phyloP scores from a whole-genome alignment of 805 yeast genomes.

The Metschnikowia kofuensis region DNA sequence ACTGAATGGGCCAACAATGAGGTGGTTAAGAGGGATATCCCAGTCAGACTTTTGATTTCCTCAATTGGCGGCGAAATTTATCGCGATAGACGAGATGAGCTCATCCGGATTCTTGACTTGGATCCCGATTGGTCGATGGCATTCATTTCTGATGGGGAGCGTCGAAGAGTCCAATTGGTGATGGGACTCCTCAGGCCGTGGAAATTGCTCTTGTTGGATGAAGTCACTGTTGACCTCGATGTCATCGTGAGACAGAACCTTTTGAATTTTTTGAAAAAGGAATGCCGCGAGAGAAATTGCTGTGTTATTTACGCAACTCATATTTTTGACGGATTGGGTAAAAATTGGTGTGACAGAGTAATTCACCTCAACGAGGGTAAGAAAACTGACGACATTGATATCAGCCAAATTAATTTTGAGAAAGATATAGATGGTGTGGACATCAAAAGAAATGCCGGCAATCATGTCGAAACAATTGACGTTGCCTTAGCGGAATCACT shows the following conservation, averaged over 20 bases:
- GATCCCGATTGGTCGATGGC: slow-evolving; percentile 92
- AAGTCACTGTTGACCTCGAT: slow-evolving; percentile 94
- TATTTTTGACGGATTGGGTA: slow-evolving; percentile 89
- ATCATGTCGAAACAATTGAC: slow-evolving; percentile 27
- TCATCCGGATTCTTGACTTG: slow-evolving; percentile 77
- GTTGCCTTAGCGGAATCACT: slow-evolving; percentile 50
- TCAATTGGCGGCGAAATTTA: slow-evolving; percentile 71
- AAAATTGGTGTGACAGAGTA: slow-evolving; percentile 79
- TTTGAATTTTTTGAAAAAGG: slow-evolving; percentile 66
- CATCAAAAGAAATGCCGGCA: slow-evolving; percentile 14
- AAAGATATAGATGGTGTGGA: slow-evolving; percentile 30
- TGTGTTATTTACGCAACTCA: slow-evolving; percentile 93
- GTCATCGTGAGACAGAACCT: slow-evolving; percentile 82
- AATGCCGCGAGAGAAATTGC: slow-evolving; percentile 66
- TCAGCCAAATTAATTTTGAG: slow-evolving; percentile 28
- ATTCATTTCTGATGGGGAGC: slow-evolving; percentile 88
- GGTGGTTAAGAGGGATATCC: slow-evolving; percentile 85
- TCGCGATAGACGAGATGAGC: slow-evolving; percentile 71
- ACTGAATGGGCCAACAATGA: slow-evolving; percentile 97
- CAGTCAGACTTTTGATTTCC: slow-evolving; percentile 72
- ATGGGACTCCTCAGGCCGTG: slow-evolving; percentile 94
- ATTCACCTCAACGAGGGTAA: slow-evolving; percentile 74
- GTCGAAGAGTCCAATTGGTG: slow-evolving; percentile 88
- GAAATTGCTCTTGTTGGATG: slow-evolving; percentile 84
- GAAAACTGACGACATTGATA: slow-evolving; percentile 36